A percentile compares a stretch with the other conserved stretches of the same genome.
Conservation (phyloP, 2,329 filamentous ascomycete species). For the Intubia oerlemansii region DNA sequence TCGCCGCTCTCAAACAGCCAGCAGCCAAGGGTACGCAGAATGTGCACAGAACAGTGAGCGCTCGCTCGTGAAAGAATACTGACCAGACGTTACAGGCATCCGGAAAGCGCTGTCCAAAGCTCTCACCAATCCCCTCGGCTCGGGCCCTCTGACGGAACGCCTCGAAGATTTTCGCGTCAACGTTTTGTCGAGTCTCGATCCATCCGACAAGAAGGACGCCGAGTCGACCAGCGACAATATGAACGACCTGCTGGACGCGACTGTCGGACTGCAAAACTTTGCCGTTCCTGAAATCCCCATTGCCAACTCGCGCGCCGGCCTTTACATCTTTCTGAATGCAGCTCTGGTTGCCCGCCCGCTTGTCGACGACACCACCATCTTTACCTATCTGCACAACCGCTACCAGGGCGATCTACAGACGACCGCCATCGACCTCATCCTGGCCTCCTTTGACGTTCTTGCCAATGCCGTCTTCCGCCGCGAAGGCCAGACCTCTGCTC, state of each 20-base stretch:
- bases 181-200: slow-evolving; percentile 30
- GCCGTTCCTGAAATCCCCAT: slow-evolving; percentile 43
- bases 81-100: slow-evolving; percentile 25
- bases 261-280: slow-evolving; percentile 31
- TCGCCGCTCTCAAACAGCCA: slow-evolving; percentile 30
- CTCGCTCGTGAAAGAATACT: no score
- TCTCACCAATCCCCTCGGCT: no score
- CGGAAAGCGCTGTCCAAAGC: slow-evolving; percentile 28
- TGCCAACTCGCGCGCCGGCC: slow-evolving; percentile 55
- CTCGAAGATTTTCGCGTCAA: slow-evolving; percentile 37
- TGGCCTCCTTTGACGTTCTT: slow-evolving; percentile 75
- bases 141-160: slow-evolving; percentile 22
- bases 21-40: no score
- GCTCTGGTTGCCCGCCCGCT: slow-evolving; percentile 63
- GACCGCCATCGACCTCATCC: slow-evolving; percentile 61
- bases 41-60: no score
- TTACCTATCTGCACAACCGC: slow-evolving; percentile 64
- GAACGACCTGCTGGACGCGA: slow-evolving; percentile 34
- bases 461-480: slow-evolving; percentile 63
- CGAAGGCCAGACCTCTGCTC: slow-evolving; percentile 35
- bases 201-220: no score
- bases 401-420: slow-evolving; percentile 60
- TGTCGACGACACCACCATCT: slow-evolving; percentile 58
- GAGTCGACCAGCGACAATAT: no score
- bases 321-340: slow-evolving; percentile 73